Base-by-base conservation (phyloP, 108 stramenopile genomes). In the Heterococcus sp. region DNA sequence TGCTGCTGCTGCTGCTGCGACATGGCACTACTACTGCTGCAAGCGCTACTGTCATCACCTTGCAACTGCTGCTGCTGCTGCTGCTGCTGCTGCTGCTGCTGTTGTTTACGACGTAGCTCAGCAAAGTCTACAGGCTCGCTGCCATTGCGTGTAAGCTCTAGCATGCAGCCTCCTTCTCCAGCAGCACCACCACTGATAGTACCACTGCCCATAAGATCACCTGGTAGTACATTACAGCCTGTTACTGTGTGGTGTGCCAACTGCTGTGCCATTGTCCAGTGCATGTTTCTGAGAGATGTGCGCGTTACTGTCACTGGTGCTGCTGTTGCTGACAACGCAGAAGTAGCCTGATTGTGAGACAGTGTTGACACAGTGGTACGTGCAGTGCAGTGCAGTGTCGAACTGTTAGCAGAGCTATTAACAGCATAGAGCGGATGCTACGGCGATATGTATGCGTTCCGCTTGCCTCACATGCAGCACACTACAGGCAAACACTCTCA, bases 231-330 rank as follows among this genome's bases (percentile, higher is more conserved):
- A 5, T 88, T 74, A 83, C 93, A 94, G 5, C 95, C 95, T 1
- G 94, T 93, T 26, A 94, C 91, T 40, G 93, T 87, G 85, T 96
- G 95, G 82, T 96, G 95, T 14, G 89, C 92, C 35, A 96, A 85
- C 81, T 94, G 94, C 84, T 96, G 95, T 2, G 84, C 87, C 8
- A 92, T 88, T 37, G 89, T 94, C 95, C 95, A 96, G 82, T 95
- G 94, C 75, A 94, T 40, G 84, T 94, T 75, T 4, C 67, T 71
- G 34, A 93, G 88, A 85, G 94, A 94, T 72, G 93, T 92, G 36
- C 64, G 58, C 72, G 89, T 92, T 81, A 96, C 75, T 33, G 75
- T 33, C n/a, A 85, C 83, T 21, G 87, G 64, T 29, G 38, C 37
- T 30, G 77, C 46, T 8, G 46, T n/a, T n/a, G n/a, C n/a, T n/a